Evolutionary conservation across 2,329 filamentous ascomycete genomes (phyloP).

Genomic region (Talaromyces islandicus): DNA sequence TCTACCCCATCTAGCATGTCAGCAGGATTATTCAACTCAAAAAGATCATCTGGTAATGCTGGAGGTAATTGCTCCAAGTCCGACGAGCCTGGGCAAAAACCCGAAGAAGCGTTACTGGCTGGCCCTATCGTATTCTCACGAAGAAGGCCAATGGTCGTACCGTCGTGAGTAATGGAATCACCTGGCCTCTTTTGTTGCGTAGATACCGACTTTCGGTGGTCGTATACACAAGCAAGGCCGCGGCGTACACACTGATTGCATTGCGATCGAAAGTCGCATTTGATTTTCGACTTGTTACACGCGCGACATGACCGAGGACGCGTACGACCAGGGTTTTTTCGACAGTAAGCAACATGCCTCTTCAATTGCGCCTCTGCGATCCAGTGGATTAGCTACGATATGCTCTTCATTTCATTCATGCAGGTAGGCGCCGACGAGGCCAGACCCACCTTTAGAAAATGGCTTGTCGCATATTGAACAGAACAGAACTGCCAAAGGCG

Average conservation of each 20-base stretch:
- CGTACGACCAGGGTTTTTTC: background rate
- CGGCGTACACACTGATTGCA: constrained; percentile 9
- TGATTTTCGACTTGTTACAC: constrained; percentile 9
- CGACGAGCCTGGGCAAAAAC: background rate
- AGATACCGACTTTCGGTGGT: background rate
- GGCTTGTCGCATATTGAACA: constrained; percentile 10
- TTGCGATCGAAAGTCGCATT: constrained; percentile 7
- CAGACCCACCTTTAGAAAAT: constrained; percentile 8
- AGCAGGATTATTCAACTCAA: background rate
- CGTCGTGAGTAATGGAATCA: background rate
- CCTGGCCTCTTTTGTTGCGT: background rate
- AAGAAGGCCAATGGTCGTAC: background rate
- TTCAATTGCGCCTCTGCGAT: constrained; percentile 5
- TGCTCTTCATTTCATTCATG: background rate
- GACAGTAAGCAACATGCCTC: constrained; percentile 7
- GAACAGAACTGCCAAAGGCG: background rate
- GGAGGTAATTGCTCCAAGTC: background rate
- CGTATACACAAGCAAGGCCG: constrained; percentile 4
- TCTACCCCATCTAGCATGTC: background rate
- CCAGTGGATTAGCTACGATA: background rate
- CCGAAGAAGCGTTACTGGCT: background rate
- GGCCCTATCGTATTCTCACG: background rate
- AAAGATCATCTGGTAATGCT: background rate
- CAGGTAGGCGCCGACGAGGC: background rate
- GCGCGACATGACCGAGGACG: constrained; percentile 8